A percentile compares a stretch with the other conserved stretches of the same genome.
These are phyloP conservation scores for Russula emetica DNA, from an alignment of 768 basidiomycete species.

Conservation along the genomic window DNA sequence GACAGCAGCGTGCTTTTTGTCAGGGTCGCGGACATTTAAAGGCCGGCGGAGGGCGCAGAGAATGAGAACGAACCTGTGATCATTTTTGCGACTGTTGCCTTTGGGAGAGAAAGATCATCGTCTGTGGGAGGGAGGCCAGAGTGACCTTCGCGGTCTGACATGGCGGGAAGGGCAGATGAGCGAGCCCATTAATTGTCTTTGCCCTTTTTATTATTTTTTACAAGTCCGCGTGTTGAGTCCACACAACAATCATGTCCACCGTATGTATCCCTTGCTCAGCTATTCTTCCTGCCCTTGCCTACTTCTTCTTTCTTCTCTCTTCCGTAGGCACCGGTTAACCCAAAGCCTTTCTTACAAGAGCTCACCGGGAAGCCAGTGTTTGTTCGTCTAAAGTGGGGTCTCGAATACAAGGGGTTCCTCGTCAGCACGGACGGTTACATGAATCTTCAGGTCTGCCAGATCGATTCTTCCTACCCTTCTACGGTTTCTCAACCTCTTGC, in stretches of 20 bases:
- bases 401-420: constrained; percentile 98
- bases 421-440: constrained; percentile 99
- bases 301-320: background rate
- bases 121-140: constrained; percentile 62
- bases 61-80: constrained; percentile 62
- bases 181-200: too few species aligned
- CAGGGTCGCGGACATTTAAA: constrained; percentile 14
- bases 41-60: constrained; percentile 5
- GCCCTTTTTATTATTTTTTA: constrained; percentile 32
- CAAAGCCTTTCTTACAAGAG: constrained; percentile 98
- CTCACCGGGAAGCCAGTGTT: constrained; percentile 95
- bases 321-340: constrained; percentile 85
- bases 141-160: constrained; percentile 91
- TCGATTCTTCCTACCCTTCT: background rate
- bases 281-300: background rate
- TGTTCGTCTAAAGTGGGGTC: constrained; percentile 96
- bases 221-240: constrained; percentile 36
- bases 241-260: constrained; percentile 57
- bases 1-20: constrained; percentile 9
- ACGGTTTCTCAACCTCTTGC: background rate
- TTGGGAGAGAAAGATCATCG: constrained; percentile 91
- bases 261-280: constrained; percentile 39
- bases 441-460: constrained; percentile 83
- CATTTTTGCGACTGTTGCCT: constrained; percentile 97
- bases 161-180: constrained; percentile 34